Percentiles rank a stretch among this genome's conserved stretches.
Conservation (phyloP, 768 basidiomycete species). For the Scleroderma citrinum region DNA sequence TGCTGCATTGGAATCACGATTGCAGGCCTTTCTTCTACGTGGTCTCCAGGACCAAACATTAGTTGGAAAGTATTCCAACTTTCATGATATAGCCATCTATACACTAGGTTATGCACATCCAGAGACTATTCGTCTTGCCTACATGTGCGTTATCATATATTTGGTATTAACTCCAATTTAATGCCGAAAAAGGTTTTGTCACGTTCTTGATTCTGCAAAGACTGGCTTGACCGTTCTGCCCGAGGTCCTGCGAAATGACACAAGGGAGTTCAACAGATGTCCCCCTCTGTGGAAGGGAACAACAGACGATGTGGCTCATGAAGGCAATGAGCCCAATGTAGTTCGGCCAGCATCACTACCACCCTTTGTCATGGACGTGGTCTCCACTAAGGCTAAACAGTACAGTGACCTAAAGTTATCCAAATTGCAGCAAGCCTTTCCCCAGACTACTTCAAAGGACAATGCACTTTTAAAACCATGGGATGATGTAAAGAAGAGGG, state of each 20-base stretch:
- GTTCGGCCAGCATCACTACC: slow-evolving; percentile 6
- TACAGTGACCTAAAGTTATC: slow-evolving; percentile 4
- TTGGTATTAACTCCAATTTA: neutral
- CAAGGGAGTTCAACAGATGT: slow-evolving; percentile 15
- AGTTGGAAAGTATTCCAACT: slow-evolving; percentile 50
- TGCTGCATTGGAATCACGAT: slow-evolving; percentile 16
- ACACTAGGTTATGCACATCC: slow-evolving; percentile 43
- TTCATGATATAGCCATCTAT: slow-evolving; percentile 54
- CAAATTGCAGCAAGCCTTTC: neutral
- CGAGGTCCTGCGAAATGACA: slow-evolving; percentile 28
- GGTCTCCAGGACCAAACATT: slow-evolving; percentile 39
- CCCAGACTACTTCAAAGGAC: neutral
- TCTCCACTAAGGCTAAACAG: slow-evolving; percentile 7
- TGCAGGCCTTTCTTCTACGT: slow-evolving; percentile 49
- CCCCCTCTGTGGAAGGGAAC: slow-evolving; percentile 24
- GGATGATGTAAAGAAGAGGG: slow-evolving; percentile 26
- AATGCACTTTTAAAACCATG: slow-evolving; percentile 32
- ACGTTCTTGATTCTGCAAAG: slow-evolving; percentile 55
- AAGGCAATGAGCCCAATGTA: slow-evolving; percentile 5
- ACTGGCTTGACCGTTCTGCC: slow-evolving; percentile 45
- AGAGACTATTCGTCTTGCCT: slow-evolving; percentile 48
- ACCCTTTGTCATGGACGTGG: slow-evolving; percentile 27
- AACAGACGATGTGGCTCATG: neutral
- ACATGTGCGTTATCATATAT: slow-evolving; percentile 36
- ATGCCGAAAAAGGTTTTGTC: slow-evolving; percentile 38